Base-by-base conservation (phyloP, 1,284 basidiomycete species). In the Phlebopus sp. region DNA sequence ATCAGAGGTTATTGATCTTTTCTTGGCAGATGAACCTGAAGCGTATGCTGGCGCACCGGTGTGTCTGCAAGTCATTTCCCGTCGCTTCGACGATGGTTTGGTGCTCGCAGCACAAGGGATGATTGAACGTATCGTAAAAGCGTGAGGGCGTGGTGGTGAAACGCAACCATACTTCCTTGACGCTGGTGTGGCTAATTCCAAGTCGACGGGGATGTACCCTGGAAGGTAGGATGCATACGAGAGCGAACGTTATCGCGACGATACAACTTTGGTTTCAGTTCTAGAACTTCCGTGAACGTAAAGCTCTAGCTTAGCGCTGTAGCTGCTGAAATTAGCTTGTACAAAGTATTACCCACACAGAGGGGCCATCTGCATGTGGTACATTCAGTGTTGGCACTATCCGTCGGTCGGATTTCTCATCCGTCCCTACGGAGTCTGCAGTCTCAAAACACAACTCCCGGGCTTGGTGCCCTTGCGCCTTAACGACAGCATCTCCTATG, bases 1-100 rank as follows among this genome's bases (percentile, higher is more conserved):
- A 21, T n/a, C 17, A 15, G 2, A 13, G 15, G 18, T 48, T 15
- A 49, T 19, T 1, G 18, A 29, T 52, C 27, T 50, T 8, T 21
- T 3, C 4, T 6, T 34, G 13, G 1, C 32, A 66, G 63, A 64
- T 40, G 59, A 64, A 27, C 49, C 62, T 1, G 2, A 34, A 0
- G 37, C 17, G 7, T 62, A 46, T 25, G 46, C 39, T 6, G 45
- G 30, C 9, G 49, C 49, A 13, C 59, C 57, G 0, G 46, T 64
- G 7, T 39, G 39, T 17, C 11, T 64, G 40, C 58, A 62, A 40
- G 15, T 66, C n/a, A 47, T 57, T 11, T 48, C 49, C 0, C 52
- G 51, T 2, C 57, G 57, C 7, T 62, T 63, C 32, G 41, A 49
- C 9, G 59, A 64, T 5, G 57, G 57, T 3, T 17, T 64, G 35